Evolutionary conservation across 352 stramenopile species (phyloP).

Genomic region (Phytophthora fragariae): DNA sequence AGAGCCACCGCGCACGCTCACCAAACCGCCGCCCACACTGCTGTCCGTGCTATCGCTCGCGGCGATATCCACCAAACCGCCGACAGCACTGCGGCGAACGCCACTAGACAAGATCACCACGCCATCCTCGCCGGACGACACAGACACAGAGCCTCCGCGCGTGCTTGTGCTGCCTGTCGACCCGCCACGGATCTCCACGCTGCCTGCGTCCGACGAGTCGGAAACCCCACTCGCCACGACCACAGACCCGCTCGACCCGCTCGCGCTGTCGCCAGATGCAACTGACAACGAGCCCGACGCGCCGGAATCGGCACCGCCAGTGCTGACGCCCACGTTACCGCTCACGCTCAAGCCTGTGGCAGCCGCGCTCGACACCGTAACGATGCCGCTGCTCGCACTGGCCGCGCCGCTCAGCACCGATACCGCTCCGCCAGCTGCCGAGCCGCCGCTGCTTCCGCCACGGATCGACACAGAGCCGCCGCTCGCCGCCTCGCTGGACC

Average conservation of each 20-base stretch:
- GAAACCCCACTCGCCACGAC: too few species aligned
- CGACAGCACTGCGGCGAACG: constrained; percentile 20
- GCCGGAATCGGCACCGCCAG: constrained; percentile 30
- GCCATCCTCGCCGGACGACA: background rate
- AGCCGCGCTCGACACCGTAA: constrained; percentile 32
- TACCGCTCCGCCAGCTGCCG: constrained; percentile 20
- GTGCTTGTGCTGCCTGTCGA: constrained; percentile 17
- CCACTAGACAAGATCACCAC: constrained; percentile 3
- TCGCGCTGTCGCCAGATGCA: too few species aligned
- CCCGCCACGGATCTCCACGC: constrained; percentile 17
- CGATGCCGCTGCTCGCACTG: constrained; percentile 17
- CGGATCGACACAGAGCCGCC: constrained; percentile 14
- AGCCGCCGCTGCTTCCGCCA: constrained; percentile 15
- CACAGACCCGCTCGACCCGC: too few species aligned
- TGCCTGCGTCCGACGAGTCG: too few species aligned
- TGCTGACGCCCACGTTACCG: constrained; percentile 24
- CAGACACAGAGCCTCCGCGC: constrained; percentile 5
- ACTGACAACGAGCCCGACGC: too few species aligned
- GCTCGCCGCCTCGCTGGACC: constrained; percentile 1
- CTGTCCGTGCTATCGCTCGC: constrained; percentile 11
- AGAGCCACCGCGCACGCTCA: constrained; percentile 25
- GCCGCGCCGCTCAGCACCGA: constrained; percentile 14
- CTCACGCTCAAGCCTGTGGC: constrained; percentile 30
- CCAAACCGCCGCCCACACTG: constrained; percentile 21
- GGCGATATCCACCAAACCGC: background rate